phyloP scores from a whole-genome alignment of 2,329 filamentous ascomycete genomes.

The Diaporthe ilicicola region DNA sequence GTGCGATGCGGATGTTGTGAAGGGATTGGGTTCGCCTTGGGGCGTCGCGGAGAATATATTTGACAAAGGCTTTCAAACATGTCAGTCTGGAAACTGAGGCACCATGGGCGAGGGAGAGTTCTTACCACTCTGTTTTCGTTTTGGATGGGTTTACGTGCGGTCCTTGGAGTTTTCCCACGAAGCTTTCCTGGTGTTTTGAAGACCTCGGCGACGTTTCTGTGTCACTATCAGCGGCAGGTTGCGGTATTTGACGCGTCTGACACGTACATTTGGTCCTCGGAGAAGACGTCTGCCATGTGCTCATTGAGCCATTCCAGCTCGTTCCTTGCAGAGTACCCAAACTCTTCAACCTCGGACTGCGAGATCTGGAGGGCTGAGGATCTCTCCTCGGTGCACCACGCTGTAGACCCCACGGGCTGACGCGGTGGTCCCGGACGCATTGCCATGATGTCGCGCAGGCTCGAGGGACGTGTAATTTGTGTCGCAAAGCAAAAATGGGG shows the following conservation, averaged over 20 bases:
- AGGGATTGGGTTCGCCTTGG: slow-evolving; percentile 62
- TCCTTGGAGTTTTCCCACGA: slow-evolving; percentile 82
- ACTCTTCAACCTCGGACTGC: slow-evolving; percentile 88
- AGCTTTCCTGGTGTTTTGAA: slow-evolving; percentile 93
- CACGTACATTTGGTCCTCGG: slow-evolving; percentile 83
- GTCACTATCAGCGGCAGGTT: slow-evolving; percentile 2
- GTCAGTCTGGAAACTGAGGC: slow-evolving; percentile 39
- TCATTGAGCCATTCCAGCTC: slow-evolving; percentile 99
- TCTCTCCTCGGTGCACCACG: slow-evolving; percentile 89
- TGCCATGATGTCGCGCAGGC: slow-evolving; percentile 42
- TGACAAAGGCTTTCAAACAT: slow-evolving; percentile 61
- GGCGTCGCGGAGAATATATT: slow-evolving; percentile 66
- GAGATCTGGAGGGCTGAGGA: slow-evolving; percentile 79
- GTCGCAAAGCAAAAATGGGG: slow-evolving; percentile 10
- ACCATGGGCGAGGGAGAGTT: neutral
- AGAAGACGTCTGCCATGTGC: slow-evolving; percentile 96
- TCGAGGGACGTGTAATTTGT: slow-evolving; percentile 1
- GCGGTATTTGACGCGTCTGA: slow-evolving; percentile 17
- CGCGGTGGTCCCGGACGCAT: slow-evolving; percentile 61
- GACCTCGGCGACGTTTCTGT: slow-evolving; percentile 89
- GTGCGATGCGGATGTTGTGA: slow-evolving; percentile 56
- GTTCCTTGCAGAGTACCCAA: slow-evolving; percentile 89
- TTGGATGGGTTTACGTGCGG: slow-evolving; percentile 67
- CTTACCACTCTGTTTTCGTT: slow-evolving; percentile 71
- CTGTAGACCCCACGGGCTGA: slow-evolving; percentile 78